phyloP scores from a whole-genome alignment of 192 early-diverging fungal species.

The Diversispora epigaea region DNA sequence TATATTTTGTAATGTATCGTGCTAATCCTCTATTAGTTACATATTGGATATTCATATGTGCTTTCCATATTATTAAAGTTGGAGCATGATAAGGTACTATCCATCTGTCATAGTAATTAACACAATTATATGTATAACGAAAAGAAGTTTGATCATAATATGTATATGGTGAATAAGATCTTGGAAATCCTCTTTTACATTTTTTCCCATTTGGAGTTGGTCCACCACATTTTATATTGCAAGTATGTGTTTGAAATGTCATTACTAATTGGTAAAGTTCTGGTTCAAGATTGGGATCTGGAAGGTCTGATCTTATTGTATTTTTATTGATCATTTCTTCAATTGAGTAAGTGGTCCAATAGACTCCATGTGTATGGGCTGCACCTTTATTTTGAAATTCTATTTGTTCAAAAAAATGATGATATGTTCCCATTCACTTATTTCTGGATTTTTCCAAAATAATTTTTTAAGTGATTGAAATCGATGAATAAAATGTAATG shows the following conservation, averaged over 20 bases:
- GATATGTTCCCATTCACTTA: not conserved
- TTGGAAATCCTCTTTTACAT: no score
- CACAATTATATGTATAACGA: no score
- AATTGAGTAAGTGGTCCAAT: not conserved
- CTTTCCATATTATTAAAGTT: not conserved
- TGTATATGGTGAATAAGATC: no score
- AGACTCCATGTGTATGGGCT: not conserved
- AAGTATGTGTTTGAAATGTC: no score
- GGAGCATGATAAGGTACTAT: not conserved
- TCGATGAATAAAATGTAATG: slow-evolving; percentile 5
- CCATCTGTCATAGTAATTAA: not conserved
- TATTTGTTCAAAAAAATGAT: not conserved
- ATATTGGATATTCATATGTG: not conserved
- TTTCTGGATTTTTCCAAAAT: not conserved
- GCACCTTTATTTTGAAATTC: slow-evolving; percentile 4
- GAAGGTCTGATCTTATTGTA: not conserved
- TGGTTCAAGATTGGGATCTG: not conserved
- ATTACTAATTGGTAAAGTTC: no score
- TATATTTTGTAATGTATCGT: not conserved
- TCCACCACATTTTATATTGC: no score
- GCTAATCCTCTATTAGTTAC: not conserved
- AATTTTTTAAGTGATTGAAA: not conserved
- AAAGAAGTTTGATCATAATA: no score
- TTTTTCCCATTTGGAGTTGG: no score
- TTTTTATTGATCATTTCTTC: not conserved